These are phyloP conservation scores for Huiozyma naganishii DNA, from an alignment of 805 yeast species.

Conservation along the genomic window DNA sequence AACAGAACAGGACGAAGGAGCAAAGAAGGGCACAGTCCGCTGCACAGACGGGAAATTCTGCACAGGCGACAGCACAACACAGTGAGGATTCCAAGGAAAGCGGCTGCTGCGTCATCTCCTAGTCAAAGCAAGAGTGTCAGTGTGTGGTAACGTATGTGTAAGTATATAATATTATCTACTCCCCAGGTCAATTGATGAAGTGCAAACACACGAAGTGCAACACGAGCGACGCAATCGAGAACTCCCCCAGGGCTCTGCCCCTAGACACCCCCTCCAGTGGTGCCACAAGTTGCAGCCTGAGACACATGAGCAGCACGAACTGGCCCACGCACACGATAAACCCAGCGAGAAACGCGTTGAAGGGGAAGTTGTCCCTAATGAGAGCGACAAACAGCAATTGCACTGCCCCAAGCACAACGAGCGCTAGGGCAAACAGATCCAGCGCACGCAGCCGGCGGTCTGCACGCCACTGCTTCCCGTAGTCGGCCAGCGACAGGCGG, in stretches of 20 bases:
- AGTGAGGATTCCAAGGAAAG: no score
- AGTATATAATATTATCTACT: not conserved
- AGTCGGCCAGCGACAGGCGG: conserved; percentile 14
- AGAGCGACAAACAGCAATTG: conserved; percentile 71
- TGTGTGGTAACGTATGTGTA: no score
- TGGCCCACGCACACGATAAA: conserved; percentile 90
- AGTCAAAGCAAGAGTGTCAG: no score
- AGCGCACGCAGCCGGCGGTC: conserved; percentile 48
- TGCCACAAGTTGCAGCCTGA: conserved; percentile 60
- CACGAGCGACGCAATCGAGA: conserved; percentile 72
- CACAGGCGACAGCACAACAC: no score
- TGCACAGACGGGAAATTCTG: no score
- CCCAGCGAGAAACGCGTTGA: conserved; percentile 93
- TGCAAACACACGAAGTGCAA: conserved; percentile 84
- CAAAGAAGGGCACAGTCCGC: no score
- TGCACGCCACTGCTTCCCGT: conserved; percentile 21
- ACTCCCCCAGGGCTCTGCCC: conserved; percentile 77
- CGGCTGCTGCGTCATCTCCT: no score
- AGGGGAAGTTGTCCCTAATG: conserved; percentile 80
- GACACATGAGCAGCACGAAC: conserved; percentile 75
- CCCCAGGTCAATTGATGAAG: conserved; percentile 57
- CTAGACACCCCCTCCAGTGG: conserved; percentile 37
- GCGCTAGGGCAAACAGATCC: conserved; percentile 64
- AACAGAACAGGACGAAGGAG: no score
- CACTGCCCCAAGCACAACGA: conserved; percentile 61